Base-by-base conservation (phyloP, 2,329 filamentous ascomycete species). In the Claviceps citrina region DNA sequence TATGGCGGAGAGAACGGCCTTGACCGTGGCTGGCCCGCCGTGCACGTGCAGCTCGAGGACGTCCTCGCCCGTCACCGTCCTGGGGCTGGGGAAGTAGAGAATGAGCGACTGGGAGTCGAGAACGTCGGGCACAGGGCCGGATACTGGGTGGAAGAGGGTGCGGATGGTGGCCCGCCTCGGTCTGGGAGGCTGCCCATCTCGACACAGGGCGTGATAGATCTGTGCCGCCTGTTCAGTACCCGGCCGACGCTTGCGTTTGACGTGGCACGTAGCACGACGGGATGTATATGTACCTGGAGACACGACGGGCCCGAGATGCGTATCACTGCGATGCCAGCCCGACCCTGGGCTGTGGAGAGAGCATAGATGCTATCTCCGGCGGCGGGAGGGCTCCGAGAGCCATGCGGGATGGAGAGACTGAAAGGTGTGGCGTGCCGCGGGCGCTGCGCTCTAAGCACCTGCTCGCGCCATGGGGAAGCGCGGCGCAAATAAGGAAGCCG, bases 31-130 rank as follows among this genome's bases (percentile, higher is more conserved):
- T 3, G 78, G 71, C 0, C 91, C 89, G 22, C 91, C 91, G 53
- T 98, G 91, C n/a, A 95, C 73, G 52, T 98, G 91, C 5, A 98
- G 62, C 57, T 98, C 91, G 2, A 98, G 70, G 1, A 96, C 69
- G 54, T 95, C 85, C 56, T 96, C 87, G 24, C 91, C 91, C 0
- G 91, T 98, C 7, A 84, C 85, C 0, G 86, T 93, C 36, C 73
- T 73, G 0, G 89, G 87, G 0, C 66, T 69, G 0, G 84, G 82
- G 48, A 96, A 94, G 61, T 81, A 84, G 22, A 96, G 70, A 2
- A 94, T 68, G 10, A 96, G 60, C 0, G 91, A 83, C 38, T 78
- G 74, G 0, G 85, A 74, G 54, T 98, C 91, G 25, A 78, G 61
- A 32, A 95, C 72, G 19, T 43, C 30, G 9, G 33, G 35, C n/a